phyloP scores from a whole-genome alignment of 306 rosid genomes.

The Spatholobus suberectus region DNA sequence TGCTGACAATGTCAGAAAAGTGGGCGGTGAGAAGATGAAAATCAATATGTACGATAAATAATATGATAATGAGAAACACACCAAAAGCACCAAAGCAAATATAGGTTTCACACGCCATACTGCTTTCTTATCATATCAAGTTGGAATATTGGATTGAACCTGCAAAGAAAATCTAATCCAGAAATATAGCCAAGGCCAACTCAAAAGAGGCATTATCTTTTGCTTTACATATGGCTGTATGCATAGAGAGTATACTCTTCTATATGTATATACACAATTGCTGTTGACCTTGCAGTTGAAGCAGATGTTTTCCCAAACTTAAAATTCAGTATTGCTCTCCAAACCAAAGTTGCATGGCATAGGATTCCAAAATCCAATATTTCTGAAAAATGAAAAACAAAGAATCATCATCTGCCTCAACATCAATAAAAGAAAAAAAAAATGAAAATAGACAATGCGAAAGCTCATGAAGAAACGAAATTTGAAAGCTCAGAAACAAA shows the following conservation, averaged over 20 bases:
- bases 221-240: neutral
- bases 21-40: neutral
- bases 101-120: neutral
- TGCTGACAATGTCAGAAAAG: neutral
- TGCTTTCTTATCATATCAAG: constrained; percentile 16
- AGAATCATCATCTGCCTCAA: constrained; percentile 4
- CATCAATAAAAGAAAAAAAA: neutral
- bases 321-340: neutral
- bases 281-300: neutral
- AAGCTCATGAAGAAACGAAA: constrained; percentile 1
- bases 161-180: neutral
- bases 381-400: constrained; percentile 13
- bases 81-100: neutral
- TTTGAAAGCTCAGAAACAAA: neutral
- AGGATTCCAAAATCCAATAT: constrained; percentile 22
- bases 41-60: neutral
- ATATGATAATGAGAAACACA: neutral
- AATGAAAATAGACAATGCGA: neutral
- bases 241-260: constrained; percentile 7
- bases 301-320: neutral
- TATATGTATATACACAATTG: neutral
- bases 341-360: neutral
- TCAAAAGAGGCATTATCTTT: neutral
- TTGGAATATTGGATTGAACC: constrained; percentile 1
- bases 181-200: constrained; percentile 4